Conservation (phyloP, 257 asterid genomes). For the Penstemon barbatus region DNA sequence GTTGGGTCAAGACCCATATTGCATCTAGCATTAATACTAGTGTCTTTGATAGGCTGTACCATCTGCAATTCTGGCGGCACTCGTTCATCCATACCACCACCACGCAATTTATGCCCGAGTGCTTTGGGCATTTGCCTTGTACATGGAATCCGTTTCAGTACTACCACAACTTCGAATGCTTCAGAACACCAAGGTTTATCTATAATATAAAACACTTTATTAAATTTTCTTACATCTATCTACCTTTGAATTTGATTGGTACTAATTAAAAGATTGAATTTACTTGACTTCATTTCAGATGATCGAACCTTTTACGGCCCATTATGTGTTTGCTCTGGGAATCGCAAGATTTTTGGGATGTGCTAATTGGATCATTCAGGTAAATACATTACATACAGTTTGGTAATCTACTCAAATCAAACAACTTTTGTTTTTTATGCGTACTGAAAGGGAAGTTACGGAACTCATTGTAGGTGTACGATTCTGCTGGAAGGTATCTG, state of each 20-base stretch:
- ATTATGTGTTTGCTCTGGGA: constrained; percentile 89
- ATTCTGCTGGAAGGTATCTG: constrained; percentile 60
- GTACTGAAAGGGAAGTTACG: no score
- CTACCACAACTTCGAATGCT: constrained; percentile 91
- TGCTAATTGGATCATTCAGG: constrained; percentile 97
- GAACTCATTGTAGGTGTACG: constrained; percentile 53
- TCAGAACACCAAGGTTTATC: constrained; percentile 75
- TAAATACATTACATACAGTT: constrained; percentile 11
- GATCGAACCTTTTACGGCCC: constrained; percentile 91
- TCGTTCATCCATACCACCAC: constrained; percentile 62
- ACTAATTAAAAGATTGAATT: not conserved
- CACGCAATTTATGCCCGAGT: constrained; percentile 47
- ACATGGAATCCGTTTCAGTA: constrained; percentile 80
- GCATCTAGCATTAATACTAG: not conserved
- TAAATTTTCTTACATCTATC: not conserved
- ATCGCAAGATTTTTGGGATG: constrained; percentile 78
- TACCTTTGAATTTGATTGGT: not conserved
- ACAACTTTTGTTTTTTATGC: no score
- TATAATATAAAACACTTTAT: not conserved
- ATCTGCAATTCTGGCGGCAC: constrained; percentile 53
- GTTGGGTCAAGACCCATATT: no score
- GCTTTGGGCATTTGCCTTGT: constrained; percentile 81
- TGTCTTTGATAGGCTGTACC: constrained; percentile 54
- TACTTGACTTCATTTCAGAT: constrained; percentile 42
- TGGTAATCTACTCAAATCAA: not conserved